These are phyloP conservation scores for Lachnellula subtilissima DNA, from an alignment of 2,329 filamentous ascomycete genomes.

Conservation along the genomic window DNA sequence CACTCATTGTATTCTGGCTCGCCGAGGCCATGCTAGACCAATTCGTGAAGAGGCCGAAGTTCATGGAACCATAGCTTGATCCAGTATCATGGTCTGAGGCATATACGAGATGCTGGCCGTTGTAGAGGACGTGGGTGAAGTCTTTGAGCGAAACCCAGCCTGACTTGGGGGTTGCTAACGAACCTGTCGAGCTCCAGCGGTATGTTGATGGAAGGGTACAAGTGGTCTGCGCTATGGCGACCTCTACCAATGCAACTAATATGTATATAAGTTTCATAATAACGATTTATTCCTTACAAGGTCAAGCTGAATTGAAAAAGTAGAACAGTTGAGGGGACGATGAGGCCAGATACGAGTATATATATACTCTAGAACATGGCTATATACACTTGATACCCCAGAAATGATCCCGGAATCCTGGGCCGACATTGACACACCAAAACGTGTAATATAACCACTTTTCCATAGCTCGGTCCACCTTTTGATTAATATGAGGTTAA, in stretches of 20 bases:
- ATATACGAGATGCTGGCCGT: conserved; percentile 58
- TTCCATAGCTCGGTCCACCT: no score
- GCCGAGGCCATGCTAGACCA: conserved; percentile 48
- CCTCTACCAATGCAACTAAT: background rate
- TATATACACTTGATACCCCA: no score
- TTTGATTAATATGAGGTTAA: no score
- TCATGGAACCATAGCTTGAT: conserved; percentile 51
- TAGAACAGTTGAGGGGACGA: no score
- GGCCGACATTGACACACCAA: no score
- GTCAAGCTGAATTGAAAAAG: no score
- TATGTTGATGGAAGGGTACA: conserved; percentile 53
- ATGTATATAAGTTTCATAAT: conserved; percentile 3
- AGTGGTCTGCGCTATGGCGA: conserved; percentile 3
- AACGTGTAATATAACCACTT: no score
- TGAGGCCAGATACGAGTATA: no score
- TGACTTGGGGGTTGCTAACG: conserved; percentile 47
- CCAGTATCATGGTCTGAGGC: conserved; percentile 43
- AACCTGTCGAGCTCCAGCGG: conserved; percentile 48
- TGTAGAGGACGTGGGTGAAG: conserved; percentile 52
- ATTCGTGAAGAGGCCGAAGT: conserved; percentile 50
- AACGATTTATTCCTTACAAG: background rate
- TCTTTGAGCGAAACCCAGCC: conserved; percentile 59
- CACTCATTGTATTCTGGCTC: conserved; percentile 47
- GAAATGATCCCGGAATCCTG: no score
- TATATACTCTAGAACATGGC: no score